A percentile compares a stretch with the other conserved stretches of the same genome.
phyloP scores from a whole-genome alignment of 176 grass and related monocot species.

The Pharus latifolius region DNA sequence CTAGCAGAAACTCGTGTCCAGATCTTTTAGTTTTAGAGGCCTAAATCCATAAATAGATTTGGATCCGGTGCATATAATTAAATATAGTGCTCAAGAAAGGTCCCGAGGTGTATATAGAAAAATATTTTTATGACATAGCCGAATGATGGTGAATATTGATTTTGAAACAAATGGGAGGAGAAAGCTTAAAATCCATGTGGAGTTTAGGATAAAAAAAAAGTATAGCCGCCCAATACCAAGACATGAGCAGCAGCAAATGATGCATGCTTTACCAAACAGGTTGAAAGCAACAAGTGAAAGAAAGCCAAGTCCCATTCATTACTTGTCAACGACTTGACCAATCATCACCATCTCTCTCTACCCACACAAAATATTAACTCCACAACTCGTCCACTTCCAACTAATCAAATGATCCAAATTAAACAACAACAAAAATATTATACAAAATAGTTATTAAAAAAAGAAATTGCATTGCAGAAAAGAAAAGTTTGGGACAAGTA shows the following conservation, averaged over 20 bases:
- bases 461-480: not conserved
- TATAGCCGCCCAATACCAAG: slow-evolving; percentile 28
- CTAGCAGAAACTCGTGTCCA: not conserved
- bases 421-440: not conserved
- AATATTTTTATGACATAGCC: too few species aligned
- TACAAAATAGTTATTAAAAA: not conserved
- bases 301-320: not conserved
- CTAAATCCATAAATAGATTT: too few species aligned
- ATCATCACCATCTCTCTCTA: not conserved
- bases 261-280: slow-evolving; percentile 18
- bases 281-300: slow-evolving; percentile 5
- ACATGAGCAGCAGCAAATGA: slow-evolving; percentile 30
- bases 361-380: not conserved
- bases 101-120: too few species aligned
- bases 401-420: not conserved
- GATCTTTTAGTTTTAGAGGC: too few species aligned
- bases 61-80: too few species aligned
- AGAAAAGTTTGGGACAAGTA: not conserved
- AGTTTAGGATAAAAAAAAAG: slow-evolving; percentile 20
- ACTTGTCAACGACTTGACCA: slow-evolving; percentile 37
- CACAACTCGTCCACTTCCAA: slow-evolving; percentile 16
- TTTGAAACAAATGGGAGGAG: too few species aligned
- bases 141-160: too few species aligned
- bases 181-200: too few species aligned
- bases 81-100: too few species aligned